These are phyloP conservation scores for Allium cepa DNA, from an alignment of 106 monocot genomes.

Conservation along the genomic window DNA sequence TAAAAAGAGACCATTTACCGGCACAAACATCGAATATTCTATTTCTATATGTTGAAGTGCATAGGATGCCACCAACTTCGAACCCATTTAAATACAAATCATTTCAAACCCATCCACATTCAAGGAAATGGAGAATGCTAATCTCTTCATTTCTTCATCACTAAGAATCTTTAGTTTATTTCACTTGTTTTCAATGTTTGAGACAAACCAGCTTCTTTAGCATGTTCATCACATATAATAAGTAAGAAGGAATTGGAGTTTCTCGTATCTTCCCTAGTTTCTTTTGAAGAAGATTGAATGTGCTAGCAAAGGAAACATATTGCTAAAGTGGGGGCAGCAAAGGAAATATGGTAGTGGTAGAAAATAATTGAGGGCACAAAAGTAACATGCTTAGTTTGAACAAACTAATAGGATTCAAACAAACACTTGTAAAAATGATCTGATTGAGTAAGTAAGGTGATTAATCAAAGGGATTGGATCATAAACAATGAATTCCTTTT, in stretches of 20 bases:
- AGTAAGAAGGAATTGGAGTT: conserved; percentile 11
- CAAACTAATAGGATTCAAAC: background rate
- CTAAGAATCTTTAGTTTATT: conserved; percentile 17
- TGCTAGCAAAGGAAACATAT: conserved; percentile 1
- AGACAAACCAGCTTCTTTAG: conserved; percentile 27
- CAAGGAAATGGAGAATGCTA: conserved; percentile 23
- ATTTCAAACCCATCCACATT: conserved; percentile 39
- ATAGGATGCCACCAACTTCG: conserved; percentile 91
- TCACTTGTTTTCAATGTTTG: conserved; percentile 18
- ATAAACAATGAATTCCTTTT: background rate
- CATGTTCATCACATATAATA: conserved; percentile 29
- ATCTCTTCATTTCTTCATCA: conserved; percentile 18
- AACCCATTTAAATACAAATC: conserved; percentile 84
- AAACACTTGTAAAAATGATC: background rate
- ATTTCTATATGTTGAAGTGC: conserved; percentile 77
- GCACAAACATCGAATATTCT: conserved; percentile 81
- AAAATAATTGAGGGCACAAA: background rate
- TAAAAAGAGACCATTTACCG: conserved; percentile 43
- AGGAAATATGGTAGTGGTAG: background rate
- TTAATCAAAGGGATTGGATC: background rate
- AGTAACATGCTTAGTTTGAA: conserved; percentile 7
- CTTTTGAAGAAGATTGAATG: too few relatives aligned
- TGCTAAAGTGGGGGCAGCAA: background rate
- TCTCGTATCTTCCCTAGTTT: background rate
- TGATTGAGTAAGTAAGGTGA: background rate